Conservation (phyloP, 257 asterid genomes). For the Solanum clarkiae region DNA sequence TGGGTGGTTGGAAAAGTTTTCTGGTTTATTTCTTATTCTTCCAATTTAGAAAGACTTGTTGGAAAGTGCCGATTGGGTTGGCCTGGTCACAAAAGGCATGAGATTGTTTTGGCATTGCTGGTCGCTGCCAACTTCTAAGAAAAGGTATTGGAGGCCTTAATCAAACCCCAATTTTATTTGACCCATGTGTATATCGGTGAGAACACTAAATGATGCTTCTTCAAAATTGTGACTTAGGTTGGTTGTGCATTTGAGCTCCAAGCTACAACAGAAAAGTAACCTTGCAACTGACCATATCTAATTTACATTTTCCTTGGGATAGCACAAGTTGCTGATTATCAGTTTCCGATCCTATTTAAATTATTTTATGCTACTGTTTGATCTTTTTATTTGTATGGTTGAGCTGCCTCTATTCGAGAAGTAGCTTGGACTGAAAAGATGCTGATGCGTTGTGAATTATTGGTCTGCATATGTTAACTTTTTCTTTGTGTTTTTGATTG, state of each 20-base stretch:
- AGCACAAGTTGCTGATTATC: background rate
- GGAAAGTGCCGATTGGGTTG: background rate
- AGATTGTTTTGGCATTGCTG: background rate
- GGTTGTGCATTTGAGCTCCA: background rate
- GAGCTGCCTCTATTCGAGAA: background rate
- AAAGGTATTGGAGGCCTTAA: background rate
- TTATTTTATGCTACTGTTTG: background rate
- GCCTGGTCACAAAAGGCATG: background rate
- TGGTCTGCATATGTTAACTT: background rate
- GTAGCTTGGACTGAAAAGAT: background rate
- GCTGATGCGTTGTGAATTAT: background rate
- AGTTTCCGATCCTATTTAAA: background rate
- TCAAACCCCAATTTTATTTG: background rate
- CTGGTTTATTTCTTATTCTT: background rate
- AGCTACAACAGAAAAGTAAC: background rate
- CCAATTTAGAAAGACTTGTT: background rate
- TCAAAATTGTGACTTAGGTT: background rate
- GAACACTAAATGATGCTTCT: background rate
- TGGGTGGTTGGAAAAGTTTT: background rate
- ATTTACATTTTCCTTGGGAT: background rate
- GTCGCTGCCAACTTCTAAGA: background rate
- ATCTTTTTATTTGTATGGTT: background rate
- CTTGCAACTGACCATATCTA: background rate
- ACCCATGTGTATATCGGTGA: background rate
- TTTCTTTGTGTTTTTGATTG: background rate